Base-by-base conservation (phyloP, 371 early-diverging fungal genomes). In the Rozella allomycis region DNA sequence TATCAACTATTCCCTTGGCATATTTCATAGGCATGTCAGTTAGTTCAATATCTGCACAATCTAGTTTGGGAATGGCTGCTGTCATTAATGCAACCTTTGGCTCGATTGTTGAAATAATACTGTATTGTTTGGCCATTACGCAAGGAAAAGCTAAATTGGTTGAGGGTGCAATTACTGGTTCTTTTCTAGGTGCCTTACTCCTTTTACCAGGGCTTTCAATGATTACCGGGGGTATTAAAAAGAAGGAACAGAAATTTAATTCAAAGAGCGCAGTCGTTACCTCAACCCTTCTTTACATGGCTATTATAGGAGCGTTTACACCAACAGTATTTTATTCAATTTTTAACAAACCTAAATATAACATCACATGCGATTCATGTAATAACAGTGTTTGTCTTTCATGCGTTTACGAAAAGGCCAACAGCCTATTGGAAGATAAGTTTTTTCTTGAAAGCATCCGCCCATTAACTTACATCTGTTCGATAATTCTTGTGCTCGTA, bases 21-120 rank as follows among this genome's bases (percentile, higher is more conserved):
- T 93, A 88, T 45, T 79, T 90, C 45, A 88, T 93, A 47, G 94
- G 94, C 16, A 83, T 82, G 79, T 82, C 85, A 27, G 59, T 60
- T 42, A 74, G 78, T 23, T 59, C 46, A 31, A 70, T 70, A 26
- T 76, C 72, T 3, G 77, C 75, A 44, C 76, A 55, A 39, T 78
- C 78, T 3, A 78, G 31, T 6, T 77, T 77, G n/a, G 75, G 75
- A 8, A 65, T 39, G 25, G 93, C 88, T 16, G 82, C 90, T 0
- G 87, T 87, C 19, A 75, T 90, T 44, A 93, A 90, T 52, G 94
- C 94, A 10, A 82, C 94, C 0, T 93, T 93, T 52, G 91, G 26
- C 16, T 77, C 78, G 27, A 84, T 91, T 19, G 75, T 91, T 33
- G 93, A 91, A 50, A 76, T 91, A 35, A 79, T 90, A 27, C 53